Conservation (phyloP, 371 early-diverging fungal genomes). For the Mortierella sp. region DNA sequence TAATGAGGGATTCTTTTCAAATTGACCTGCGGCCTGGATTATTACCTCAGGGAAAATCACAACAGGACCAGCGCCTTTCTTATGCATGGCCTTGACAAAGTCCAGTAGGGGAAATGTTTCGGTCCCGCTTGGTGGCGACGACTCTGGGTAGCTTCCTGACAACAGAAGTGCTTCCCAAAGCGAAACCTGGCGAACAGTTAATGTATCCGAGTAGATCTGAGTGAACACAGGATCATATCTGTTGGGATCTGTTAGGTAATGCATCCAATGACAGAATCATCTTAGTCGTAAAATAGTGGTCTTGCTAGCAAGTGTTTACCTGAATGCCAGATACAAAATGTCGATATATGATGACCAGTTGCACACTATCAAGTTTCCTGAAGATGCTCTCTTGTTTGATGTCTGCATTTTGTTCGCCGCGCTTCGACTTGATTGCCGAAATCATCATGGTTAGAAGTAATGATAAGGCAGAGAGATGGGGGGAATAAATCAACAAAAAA, state of each 20-base stretch:
- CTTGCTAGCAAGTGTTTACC: constrained; percentile 58
- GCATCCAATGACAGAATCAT: neutral
- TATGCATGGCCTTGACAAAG: constrained; percentile 63
- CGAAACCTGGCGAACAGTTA: constrained; percentile 65
- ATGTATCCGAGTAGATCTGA: constrained; percentile 65
- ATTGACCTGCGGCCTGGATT: neutral
- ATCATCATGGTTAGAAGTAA: neutral
- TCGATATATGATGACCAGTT: constrained; percentile 92
- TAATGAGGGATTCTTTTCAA: neutral
- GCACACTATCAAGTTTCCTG: constrained; percentile 82
- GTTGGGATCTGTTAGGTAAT: constrained; percentile 3
- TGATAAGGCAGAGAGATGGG: neutral
- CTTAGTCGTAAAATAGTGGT: neutral
- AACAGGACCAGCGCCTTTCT: constrained; percentile 71
- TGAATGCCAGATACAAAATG: constrained; percentile 78
- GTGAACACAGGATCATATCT: constrained; percentile 83
- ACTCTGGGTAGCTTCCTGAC: constrained; percentile 62
- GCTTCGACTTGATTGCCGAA: constrained; percentile 25
- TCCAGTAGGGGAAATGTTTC: constrained; percentile 62
- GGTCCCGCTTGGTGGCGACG: constrained; percentile 52
- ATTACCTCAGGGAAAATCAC: constrained; percentile 86
- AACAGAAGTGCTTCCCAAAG: constrained; percentile 71
- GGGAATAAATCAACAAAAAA: neutral
- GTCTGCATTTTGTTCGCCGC: constrained; percentile 31
- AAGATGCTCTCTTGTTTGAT: constrained; percentile 36